A percentile compares a stretch with the other conserved stretches of the same genome.
These are phyloP conservation scores for Amylostereum areolatum DNA, from an alignment of 1,284 basidiomycete genomes.

Conservation along the genomic window DNA sequence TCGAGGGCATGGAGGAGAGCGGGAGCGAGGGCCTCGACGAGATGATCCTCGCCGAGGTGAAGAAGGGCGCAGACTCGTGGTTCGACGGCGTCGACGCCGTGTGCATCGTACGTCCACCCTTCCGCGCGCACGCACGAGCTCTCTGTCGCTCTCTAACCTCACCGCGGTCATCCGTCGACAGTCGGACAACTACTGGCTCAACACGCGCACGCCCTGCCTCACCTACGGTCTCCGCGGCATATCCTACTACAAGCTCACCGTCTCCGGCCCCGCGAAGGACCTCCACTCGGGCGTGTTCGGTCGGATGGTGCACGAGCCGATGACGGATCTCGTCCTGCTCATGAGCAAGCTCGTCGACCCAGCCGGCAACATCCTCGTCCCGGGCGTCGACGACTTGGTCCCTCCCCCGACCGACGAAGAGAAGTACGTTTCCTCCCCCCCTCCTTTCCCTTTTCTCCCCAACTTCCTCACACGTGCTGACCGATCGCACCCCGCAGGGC, in stretches of 20 bases:
- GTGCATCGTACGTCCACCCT: constrained; percentile 73
- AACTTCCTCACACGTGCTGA: neutral
- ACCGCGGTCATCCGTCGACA: constrained; percentile 18
- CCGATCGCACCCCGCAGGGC: constrained; percentile 28
- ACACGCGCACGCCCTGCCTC: constrained; percentile 69
- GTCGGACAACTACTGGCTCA: constrained; percentile 89
- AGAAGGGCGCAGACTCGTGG: constrained; percentile 62
- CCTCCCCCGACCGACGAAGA: constrained; percentile 75
- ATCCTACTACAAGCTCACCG: constrained; percentile 81
- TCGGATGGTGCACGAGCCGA: constrained; percentile 83
- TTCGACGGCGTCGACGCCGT: constrained; percentile 92
- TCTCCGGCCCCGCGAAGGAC: constrained; percentile 85
- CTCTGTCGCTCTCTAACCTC: neutral
- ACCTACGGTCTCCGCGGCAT: constrained; percentile 85
- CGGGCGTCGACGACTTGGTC: constrained; percentile 90
- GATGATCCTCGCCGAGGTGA: constrained; percentile 77
- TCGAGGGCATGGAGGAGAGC: constrained; percentile 99
- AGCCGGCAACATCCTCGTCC: constrained; percentile 82
- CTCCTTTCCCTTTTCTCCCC: neutral
- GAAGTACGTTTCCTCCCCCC: constrained; percentile 35
- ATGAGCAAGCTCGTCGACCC: constrained; percentile 87
- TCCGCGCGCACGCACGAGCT: neutral
- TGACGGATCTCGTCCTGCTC: constrained; percentile 74
- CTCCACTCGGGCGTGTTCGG: constrained; percentile 93
- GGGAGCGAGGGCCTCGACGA: constrained; percentile 93